Evolutionary conservation across 495 filamentous ascomycete species (phyloP), one percentile per base, ranked within the genome.

Genomic region (Sphaerosporella brunnea): DNA sequence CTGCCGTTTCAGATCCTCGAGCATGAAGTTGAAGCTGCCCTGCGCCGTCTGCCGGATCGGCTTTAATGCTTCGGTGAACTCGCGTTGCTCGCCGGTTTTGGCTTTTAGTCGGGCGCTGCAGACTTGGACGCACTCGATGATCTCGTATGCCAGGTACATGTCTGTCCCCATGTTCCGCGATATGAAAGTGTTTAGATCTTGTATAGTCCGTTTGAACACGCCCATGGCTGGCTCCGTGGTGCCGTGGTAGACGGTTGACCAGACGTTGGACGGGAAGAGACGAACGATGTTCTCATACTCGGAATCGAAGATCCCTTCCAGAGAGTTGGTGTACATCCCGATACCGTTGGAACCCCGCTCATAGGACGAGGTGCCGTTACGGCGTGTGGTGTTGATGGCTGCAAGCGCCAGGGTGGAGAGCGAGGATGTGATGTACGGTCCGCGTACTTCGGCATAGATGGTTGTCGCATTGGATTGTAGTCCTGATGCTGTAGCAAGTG

Each of bases 101-200:
- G 69, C 65, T 45, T 92, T 92, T 4, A 99, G 69, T 38, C 79
- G 76, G 51, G 79, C 76, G 10, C 82, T 85, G 49, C 92, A 72
- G 26, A 70, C 70, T 2, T 82, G 82, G 35, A 99, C 81, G 49
- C 93, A 83, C 54, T 93, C 88, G 36, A 93, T 80, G 45, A 96
- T 86, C 59, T 99, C 90, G 60, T 92, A 99, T 2, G 85, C 86
- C 20, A 99, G 72, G 61, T 82, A 99, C 65, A 92, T 94, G 64
- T 99, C 90, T 0, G 86, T 96, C 55, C 74, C 77, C 34, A 95
- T 68, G 58, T 94, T 85, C 24, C 73, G 62, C 59, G 81, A 80
- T 61, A 96, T 86, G 60, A 94, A 86, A 28, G 74, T 70, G 62
- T 96, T 93, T 20, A 99, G 69, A 53, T 95, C 90, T 10, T 78